Percentiles rank a stretch among this genome's conserved stretches.
Evolutionary conservation across 192 early-diverging fungal species (phyloP).

Genomic region (Backusella luteola): DNA sequence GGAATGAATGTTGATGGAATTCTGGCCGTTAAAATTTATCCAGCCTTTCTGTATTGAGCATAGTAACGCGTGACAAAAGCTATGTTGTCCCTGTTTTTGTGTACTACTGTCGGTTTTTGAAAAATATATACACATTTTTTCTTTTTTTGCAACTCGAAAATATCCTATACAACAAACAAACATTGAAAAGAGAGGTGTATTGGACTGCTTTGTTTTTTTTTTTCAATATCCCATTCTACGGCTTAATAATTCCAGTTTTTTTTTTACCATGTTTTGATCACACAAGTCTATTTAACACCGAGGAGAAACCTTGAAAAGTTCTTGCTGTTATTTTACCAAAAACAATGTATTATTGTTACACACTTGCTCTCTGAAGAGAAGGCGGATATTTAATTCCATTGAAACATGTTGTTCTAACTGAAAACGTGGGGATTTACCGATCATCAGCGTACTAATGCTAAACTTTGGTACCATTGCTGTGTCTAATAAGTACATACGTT

Average conservation of each 20-base stretch:
- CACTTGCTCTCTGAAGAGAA: background rate
- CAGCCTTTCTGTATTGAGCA: slow-evolving; percentile 10
- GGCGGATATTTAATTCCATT: background rate
- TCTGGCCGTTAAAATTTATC: background rate
- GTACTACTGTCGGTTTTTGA: background rate
- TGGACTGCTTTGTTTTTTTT: background rate
- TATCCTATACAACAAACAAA: background rate
- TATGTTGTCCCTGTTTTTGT: background rate
- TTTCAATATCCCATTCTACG: background rate
- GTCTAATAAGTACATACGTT: background rate
- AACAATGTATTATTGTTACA: background rate
- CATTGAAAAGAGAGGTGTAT: background rate
- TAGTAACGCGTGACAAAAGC: slow-evolving; percentile 15
- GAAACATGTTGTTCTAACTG: background rate
- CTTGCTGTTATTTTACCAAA: slow-evolving; percentile 5
- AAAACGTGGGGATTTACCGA: slow-evolving; percentile 1
- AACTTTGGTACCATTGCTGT: background rate
- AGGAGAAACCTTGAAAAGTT: background rate
- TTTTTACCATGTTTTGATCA: background rate
- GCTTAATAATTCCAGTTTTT: background rate
- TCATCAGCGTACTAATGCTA: background rate
- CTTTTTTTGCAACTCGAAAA: background rate
- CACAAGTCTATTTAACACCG: background rate
- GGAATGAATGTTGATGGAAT: background rate
- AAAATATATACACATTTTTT: background rate